Conservation (phyloP, 805 yeast species). For the Saccharomycopsis selenospora region DNA sequence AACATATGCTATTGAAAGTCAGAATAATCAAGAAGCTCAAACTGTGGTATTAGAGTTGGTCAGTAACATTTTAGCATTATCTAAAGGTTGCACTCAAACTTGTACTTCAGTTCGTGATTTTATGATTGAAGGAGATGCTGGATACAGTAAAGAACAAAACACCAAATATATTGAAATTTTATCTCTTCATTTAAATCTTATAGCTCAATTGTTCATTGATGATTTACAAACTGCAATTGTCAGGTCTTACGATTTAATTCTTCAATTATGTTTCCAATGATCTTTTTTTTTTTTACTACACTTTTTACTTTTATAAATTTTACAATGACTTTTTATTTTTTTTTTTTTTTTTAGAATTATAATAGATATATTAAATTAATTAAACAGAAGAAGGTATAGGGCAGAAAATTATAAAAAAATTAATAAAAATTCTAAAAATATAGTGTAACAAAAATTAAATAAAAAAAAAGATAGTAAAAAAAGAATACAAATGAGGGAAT, state of each 20-base stretch:
- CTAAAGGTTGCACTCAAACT: constrained; percentile 7
- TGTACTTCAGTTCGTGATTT: background rate
- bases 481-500: background rate
- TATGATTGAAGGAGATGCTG: constrained; percentile 4
- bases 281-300: background rate
- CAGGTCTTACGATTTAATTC: constrained; percentile 16
- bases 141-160: constrained; percentile 3
- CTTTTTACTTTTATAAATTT: constrained; percentile 19
- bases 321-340: no score
- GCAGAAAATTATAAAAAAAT: no score
- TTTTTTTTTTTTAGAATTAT: no score
- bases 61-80: constrained; percentile 12
- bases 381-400: no score
- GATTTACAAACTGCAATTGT: constrained; percentile 9
- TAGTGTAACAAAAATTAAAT: background rate
- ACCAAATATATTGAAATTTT: constrained; percentile 14
- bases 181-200: constrained; percentile 8
- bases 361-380: no score
- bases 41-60: constrained; percentile 8
- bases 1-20: constrained; percentile 7
- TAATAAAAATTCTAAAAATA: no score
- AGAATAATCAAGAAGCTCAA: background rate
- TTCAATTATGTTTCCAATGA: constrained; percentile 15
- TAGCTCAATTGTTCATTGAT: constrained; percentile 8
- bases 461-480: no score